These are phyloP conservation scores for Aristolochia fimbriata DNA, from an alignment of 164 flowering plant species.

Conservation along the genomic window DNA sequence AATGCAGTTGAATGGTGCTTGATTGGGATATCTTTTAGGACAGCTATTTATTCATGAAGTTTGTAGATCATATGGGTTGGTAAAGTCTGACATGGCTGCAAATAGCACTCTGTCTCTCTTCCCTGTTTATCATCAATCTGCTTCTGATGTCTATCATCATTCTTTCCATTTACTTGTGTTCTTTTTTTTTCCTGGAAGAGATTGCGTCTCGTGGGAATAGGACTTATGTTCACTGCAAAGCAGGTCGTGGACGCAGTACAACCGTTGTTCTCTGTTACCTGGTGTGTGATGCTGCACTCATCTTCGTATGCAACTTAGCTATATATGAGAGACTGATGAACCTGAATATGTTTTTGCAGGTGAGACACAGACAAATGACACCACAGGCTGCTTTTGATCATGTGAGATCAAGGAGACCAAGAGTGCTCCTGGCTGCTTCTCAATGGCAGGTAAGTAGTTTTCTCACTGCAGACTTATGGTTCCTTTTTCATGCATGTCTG, in stretches of 20 bases:
- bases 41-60: too few relatives aligned
- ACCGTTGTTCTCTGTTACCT: conserved; percentile 83
- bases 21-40: too few relatives aligned
- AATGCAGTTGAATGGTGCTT: too few relatives aligned
- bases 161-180: neutral
- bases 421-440: conserved; percentile 76
- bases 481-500: neutral
- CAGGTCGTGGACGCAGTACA: conserved; percentile 94
- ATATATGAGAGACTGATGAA: neutral
- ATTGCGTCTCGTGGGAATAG: conserved; percentile 43
- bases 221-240: conserved; percentile 93
- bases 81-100: too few relatives aligned
- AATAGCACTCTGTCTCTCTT: too few relatives aligned
- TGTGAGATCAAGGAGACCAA: conserved; percentile 64
- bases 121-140: neutral
- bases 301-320: neutral
- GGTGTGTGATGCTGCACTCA: conserved; percentile 30
- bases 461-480: neutral
- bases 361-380: conserved; percentile 71
- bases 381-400: conserved; percentile 58
- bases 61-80: too few relatives aligned
- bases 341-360: conserved; percentile 22
- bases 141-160: neutral
- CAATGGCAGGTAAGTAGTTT: conserved; percentile 67
- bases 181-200: conserved; percentile 14